Evolutionary conservation across 345 rosid species (phyloP).

Genomic region (Populus tremula): DNA sequence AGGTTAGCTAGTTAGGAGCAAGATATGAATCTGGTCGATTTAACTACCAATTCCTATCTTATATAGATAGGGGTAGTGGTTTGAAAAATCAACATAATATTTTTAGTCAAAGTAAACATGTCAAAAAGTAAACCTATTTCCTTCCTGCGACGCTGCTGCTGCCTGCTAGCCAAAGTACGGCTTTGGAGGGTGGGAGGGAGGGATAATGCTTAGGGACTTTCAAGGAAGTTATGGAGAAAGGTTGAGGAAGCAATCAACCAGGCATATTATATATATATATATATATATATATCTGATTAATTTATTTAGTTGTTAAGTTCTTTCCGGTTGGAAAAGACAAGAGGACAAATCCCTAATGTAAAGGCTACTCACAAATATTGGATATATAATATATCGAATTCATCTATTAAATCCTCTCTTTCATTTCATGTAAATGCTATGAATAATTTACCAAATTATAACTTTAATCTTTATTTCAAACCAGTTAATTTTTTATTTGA

Average conservation of each 20-base stretch:
- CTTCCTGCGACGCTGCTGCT: not conserved
- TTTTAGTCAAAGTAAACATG: constrained; percentile 6
- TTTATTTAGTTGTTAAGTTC: too few species aligned
- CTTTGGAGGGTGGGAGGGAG: not conserved
- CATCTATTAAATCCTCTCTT: too few species aligned
- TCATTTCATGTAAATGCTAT: too few species aligned
- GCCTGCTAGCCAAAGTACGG: not conserved
- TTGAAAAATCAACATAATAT: constrained; percentile 16
- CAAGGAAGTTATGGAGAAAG: constrained; percentile 34
- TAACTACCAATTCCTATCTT: not conserved
- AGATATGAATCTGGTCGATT: not conserved
- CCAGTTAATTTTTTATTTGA: too few species aligned
- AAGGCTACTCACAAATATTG: too few species aligned
- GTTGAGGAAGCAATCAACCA: constrained; percentile 10
- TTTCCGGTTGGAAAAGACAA: too few species aligned
- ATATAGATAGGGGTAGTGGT: not conserved
- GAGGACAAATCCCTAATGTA: too few species aligned
- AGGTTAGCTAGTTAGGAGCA: not conserved
- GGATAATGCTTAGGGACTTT: constrained; percentile 9
- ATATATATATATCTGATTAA: too few species aligned
- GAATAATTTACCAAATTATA: too few species aligned
- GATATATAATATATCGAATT: too few species aligned
- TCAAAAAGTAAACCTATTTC: not conserved
- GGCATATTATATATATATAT: constrained; percentile 6
- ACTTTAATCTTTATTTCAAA: too few species aligned